Percentiles rank a stretch among this genome's conserved stretches.
Conservation (phyloP, 257 asterid species). For the Hygrophila difformis region DNA sequence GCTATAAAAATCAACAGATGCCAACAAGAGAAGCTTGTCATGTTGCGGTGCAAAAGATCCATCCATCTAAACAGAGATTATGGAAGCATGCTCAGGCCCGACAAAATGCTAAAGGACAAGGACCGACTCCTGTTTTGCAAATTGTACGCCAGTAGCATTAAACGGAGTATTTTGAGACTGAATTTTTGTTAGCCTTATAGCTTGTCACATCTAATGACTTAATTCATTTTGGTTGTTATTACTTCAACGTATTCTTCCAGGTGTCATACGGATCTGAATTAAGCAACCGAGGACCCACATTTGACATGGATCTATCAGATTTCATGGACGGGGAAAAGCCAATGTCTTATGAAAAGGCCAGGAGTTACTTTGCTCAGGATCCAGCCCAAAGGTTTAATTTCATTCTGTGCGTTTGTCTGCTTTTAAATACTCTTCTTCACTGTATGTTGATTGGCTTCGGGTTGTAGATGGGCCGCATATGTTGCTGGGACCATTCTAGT, state of each 20-base stretch:
- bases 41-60: slow-evolving; percentile 82
- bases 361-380: slow-evolving; percentile 77
- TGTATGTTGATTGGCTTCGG: slow-evolving; percentile 24
- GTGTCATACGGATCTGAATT: slow-evolving; percentile 96
- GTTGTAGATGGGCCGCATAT: slow-evolving; percentile 96
- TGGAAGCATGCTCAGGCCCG: slow-evolving; percentile 99
- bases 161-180: neutral
- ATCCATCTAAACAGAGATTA: slow-evolving; percentile 79
- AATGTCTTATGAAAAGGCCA: slow-evolving; percentile 71
- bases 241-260: slow-evolving; percentile 27
- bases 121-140: slow-evolving; percentile 76
- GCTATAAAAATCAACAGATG: slow-evolving; percentile 40
- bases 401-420: slow-evolving; percentile 4
- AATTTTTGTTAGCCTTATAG: neutral
- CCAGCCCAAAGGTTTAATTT: slow-evolving; percentile 78
- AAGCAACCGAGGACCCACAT: slow-evolving; percentile 98
- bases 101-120: slow-evolving; percentile 62
- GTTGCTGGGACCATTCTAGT: slow-evolving; percentile 95
- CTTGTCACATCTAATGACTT: neutral
- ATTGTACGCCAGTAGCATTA: slow-evolving; percentile 56
- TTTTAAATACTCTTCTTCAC: slow-evolving; percentile 6
- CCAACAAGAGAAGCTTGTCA: slow-evolving; percentile 99
- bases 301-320: slow-evolving; percentile 95
- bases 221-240: neutral
- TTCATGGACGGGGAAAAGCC: slow-evolving; percentile 76